Percentiles rank a stretch among this genome's conserved stretches.
Conservation (phyloP, 2,329 filamentous ascomycete species). For the Trichoderma oligosporum region DNA sequence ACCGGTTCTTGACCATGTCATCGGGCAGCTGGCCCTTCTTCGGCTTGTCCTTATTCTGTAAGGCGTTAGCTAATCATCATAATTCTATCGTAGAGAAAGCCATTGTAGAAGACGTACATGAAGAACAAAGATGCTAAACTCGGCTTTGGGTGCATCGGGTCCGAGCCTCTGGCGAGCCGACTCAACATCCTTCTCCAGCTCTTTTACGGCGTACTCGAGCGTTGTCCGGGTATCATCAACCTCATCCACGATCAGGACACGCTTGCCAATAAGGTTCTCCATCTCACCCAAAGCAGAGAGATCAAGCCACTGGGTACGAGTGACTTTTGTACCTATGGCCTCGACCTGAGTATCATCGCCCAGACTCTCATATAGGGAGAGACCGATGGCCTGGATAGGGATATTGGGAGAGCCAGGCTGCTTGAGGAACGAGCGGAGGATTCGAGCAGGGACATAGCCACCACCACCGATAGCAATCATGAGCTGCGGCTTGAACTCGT, state of each 20-base stretch:
- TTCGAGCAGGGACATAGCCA: slow-evolving; percentile 94
- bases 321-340: slow-evolving; percentile 85
- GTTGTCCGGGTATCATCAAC: slow-evolving; percentile 94
- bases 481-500: slow-evolving; percentile 84
- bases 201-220: slow-evolving; percentile 86
- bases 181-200: slow-evolving; percentile 93
- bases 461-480: slow-evolving; percentile 98
- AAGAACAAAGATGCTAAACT: slow-evolving; percentile 92
- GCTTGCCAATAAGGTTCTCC: slow-evolving; percentile 85
- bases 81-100: background rate
- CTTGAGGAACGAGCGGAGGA: slow-evolving; percentile 96
- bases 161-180: slow-evolving; percentile 70
- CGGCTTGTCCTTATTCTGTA: slow-evolving; percentile 88
- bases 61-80: background rate
- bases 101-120: slow-evolving; percentile 61
- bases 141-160: slow-evolving; percentile 62
- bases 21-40: slow-evolving; percentile 86
- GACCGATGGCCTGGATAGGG: slow-evolving; percentile 96
- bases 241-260: slow-evolving; percentile 89
- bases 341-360: slow-evolving; percentile 57
- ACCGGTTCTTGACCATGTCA: slow-evolving; percentile 72
- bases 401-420: slow-evolving; percentile 84
- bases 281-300: slow-evolving; percentile 77
- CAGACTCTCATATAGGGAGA: slow-evolving; percentile 92
- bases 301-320: slow-evolving; percentile 97